phyloP scores from a whole-genome alignment of 352 stramenopile genomes.

The Pythium grandisporangium region DNA sequence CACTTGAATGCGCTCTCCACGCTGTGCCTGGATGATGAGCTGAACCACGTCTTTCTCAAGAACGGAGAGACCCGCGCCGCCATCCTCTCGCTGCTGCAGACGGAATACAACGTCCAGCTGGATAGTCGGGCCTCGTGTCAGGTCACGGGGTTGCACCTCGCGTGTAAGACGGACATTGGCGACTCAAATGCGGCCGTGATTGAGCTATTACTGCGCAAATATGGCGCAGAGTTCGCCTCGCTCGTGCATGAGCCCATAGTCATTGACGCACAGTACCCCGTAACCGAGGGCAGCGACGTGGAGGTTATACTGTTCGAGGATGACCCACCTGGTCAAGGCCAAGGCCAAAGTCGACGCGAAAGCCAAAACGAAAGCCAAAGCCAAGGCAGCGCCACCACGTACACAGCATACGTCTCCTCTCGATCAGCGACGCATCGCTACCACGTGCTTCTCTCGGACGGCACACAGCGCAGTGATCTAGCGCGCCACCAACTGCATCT shows the following conservation, averaged over 20 bases:
- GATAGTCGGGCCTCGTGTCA: slow-evolving; percentile 13
- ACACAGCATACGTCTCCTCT: slow-evolving; percentile 37
- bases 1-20: slow-evolving; percentile 17
- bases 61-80: slow-evolving; percentile 29
- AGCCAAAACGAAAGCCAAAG: too few species aligned
- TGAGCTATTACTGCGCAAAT: slow-evolving; percentile 35
- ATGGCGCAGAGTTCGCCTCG: too few species aligned
- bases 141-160: slow-evolving; percentile 24
- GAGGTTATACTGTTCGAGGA: too few species aligned
- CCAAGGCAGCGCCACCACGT: too few species aligned
- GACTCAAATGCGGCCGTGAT: slow-evolving; percentile 40
- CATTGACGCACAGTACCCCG: slow-evolving; percentile 31
- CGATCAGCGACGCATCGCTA: slow-evolving; percentile 38
- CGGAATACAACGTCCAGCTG: slow-evolving; percentile 26
- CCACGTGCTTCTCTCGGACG: slow-evolving; percentile 41
- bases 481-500: slow-evolving; percentile 25
- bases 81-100: slow-evolving; percentile 28
- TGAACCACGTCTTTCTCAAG: slow-evolving; percentile 19
- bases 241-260: slow-evolving; percentile 42
- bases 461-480: slow-evolving; percentile 26
- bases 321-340: too few species aligned
- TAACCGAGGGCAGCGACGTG: slow-evolving; percentile 20
- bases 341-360: too few species aligned
- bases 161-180: slow-evolving; percentile 34
- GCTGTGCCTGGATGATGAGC: slow-evolving; percentile 39